Percentiles rank a stretch among this genome's conserved stretches.
Conservation (phyloP, 306 rosid species). For the Hylodesmum podocarpum region DNA sequence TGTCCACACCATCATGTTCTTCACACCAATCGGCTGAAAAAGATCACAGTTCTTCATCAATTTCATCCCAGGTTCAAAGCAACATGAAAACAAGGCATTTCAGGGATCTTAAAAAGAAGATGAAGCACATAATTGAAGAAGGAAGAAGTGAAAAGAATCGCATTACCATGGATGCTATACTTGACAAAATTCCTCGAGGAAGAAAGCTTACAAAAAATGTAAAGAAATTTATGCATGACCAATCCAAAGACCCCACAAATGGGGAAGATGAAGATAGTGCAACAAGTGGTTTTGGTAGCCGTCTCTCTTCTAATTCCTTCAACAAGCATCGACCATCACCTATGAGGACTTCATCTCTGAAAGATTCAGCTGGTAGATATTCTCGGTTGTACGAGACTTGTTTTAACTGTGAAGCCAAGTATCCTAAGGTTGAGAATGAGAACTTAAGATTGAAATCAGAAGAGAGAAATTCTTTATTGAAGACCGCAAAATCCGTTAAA, state of each 20-base stretch:
- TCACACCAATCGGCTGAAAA: not conserved
- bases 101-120: conserved; percentile 60
- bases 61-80: conserved; percentile 28
- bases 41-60: not conserved
- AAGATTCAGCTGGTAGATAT: conserved; percentile 51
- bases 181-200: conserved; percentile 74
- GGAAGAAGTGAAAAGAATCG: conserved; percentile 51
- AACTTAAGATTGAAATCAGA: conserved; percentile 37
- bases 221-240: conserved; percentile 26
- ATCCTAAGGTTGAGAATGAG: conserved; percentile 39
- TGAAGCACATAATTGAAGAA: conserved; percentile 58
- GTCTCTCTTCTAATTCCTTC: conserved; percentile 22
- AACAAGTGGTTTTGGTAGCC: conserved; percentile 17
- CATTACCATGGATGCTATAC: conserved; percentile 66
- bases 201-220: conserved; percentile 31
- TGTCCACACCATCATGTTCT: not conserved
- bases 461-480: conserved; percentile 29
- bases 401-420: conserved; percentile 41
- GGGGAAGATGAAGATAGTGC: conserved; percentile 40
- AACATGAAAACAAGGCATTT: conserved; percentile 39
- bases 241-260: conserved; percentile 21
- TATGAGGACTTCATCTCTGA: conserved; percentile 63
- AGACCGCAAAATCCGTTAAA: conserved; percentile 42
- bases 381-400: conserved; percentile 60
- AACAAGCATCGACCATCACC: conserved; percentile 23